Percentiles rank a stretch among this genome's conserved stretches.
These are phyloP conservation scores for Russula abietina DNA, from an alignment of 768 basidiomycete species.

Conservation along the genomic window DNA sequence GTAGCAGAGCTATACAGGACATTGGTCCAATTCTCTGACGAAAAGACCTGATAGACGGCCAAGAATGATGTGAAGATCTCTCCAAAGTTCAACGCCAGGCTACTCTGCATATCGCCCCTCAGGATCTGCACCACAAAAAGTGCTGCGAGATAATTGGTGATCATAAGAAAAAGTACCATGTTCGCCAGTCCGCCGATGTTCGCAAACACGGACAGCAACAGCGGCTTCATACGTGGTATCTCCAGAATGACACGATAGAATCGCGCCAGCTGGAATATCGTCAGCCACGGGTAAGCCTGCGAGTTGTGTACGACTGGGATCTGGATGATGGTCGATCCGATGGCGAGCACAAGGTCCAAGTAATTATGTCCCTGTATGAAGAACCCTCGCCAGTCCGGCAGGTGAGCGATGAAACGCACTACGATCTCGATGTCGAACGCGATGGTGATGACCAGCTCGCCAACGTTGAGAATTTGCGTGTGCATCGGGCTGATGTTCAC, in stretches of 20 bases:
- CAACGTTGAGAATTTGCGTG: conserved; percentile 45
- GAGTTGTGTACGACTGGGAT: conserved; percentile 69
- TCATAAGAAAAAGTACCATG: conserved; percentile 84
- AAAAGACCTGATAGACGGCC: conserved; percentile 82
- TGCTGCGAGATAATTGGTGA: conserved; percentile 83
- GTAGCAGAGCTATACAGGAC: conserved; percentile 56
- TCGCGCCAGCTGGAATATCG: conserved; percentile 74
- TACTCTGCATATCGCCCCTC: conserved; percentile 65
- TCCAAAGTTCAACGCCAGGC: conserved; percentile 62
- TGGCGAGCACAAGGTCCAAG: conserved; percentile 70
- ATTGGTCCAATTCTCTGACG: conserved; percentile 92
- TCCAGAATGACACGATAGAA: conserved; percentile 92
- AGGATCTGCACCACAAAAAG: conserved; percentile 79
- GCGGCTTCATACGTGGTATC: conserved; percentile 82
- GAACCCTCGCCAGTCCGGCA: conserved; percentile 82
- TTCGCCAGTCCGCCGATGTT: conserved; percentile 87
- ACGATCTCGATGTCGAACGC: conserved; percentile 87
- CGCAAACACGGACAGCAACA: conserved; percentile 83
- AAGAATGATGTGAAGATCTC: conserved; percentile 82
- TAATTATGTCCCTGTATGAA: conserved; percentile 56
- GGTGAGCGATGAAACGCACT: conserved; percentile 58
- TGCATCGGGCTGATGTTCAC: conserved; percentile 46
- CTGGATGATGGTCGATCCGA: conserved; percentile 74
- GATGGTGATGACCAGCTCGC: conserved; percentile 72
- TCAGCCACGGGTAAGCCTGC: conserved; percentile 78